A percentile compares a stretch with the other conserved stretches of the same genome.
phyloP scores from a whole-genome alignment of 1,139 yeast genomes.

The Zygosaccharomyces sapae region DNA sequence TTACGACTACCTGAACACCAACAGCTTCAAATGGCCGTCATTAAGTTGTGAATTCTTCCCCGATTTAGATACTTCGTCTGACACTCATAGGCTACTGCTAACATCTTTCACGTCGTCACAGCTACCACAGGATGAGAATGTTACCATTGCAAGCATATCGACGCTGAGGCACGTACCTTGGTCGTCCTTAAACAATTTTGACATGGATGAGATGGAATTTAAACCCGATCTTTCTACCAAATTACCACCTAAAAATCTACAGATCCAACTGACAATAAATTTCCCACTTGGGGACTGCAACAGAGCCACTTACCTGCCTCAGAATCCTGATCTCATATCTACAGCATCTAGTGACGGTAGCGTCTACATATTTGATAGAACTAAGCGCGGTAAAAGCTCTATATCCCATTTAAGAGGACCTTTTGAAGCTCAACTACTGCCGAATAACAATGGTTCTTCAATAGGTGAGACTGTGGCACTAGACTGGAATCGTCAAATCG shows the following conservation, averaged over 20 bases:
- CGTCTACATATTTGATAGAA: conserved; percentile 61
- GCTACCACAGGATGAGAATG: conserved; percentile 34
- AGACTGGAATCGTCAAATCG: conserved; percentile 51
- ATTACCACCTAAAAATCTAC: conserved; percentile 32
- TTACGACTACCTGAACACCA: conserved; percentile 71
- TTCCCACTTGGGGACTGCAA: conserved; percentile 52
- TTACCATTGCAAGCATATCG: conserved; percentile 31
- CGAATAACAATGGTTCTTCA: conserved; percentile 2
- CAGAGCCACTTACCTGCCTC: conserved; percentile 75
- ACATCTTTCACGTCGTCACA: conserved; percentile 37
- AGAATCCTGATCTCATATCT: conserved; percentile 64
- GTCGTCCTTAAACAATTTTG: conserved; percentile 37
- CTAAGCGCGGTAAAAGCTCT: conserved; percentile 37
- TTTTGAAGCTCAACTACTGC: conserved; percentile 19
- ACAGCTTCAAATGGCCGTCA: conserved; percentile 78
- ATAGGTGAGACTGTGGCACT: conserved; percentile 29
- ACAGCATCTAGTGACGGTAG: conserved; percentile 76
- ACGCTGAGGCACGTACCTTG: conserved; percentile 32
- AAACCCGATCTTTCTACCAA: conserved; percentile 31
- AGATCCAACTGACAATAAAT: conserved; percentile 27
- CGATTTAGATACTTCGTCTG: conserved; percentile 36
- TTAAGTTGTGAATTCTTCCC: conserved; percentile 74
- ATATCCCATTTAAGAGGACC: conserved; percentile 10
- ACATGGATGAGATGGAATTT: conserved; percentile 38
- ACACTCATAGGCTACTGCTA: conserved; percentile 31